Evolutionary conservation across 2,329 filamentous ascomycete species (phyloP).

Genomic region (Colletotrichum sidae): DNA sequence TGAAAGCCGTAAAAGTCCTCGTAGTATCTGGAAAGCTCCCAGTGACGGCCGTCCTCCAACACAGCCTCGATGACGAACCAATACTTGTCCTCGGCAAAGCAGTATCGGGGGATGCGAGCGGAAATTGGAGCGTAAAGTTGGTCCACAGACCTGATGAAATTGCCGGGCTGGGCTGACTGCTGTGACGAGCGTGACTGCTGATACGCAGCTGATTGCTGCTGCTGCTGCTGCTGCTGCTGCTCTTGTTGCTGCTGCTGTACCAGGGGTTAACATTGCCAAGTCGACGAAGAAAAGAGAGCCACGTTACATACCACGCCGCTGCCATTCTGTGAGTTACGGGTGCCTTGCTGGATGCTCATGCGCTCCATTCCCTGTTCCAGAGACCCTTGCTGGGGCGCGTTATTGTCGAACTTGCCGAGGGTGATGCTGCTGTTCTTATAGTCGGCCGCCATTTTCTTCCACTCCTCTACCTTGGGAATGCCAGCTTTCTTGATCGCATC

Average conservation of each 20-base stretch:
- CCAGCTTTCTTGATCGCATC: slow-evolving; percentile 90
- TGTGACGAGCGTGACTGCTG: slow-evolving; percentile 43
- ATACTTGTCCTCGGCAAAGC: slow-evolving; percentile 97
- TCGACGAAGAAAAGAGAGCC: neutral
- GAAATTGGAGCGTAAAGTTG: slow-evolving; percentile 80
- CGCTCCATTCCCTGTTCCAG: slow-evolving; percentile 80
- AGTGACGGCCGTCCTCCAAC: slow-evolving; percentile 89
- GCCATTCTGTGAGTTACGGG: slow-evolving; percentile 59
- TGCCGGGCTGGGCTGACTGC: slow-evolving; percentile 52
- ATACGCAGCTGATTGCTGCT: slow-evolving; percentile 46
- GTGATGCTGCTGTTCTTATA: slow-evolving; percentile 99
- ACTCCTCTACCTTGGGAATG: slow-evolving; percentile 95
- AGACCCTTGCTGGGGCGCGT: slow-evolving; percentile 51
- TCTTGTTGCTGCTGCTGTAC: neutral
- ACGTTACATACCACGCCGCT: slow-evolving; percentile 58
- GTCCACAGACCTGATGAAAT: slow-evolving; percentile 55
- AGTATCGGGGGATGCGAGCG: slow-evolving; percentile 91
- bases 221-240: slow-evolving; percentile 44
- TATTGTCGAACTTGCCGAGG: slow-evolving; percentile 85
- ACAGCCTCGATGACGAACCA: slow-evolving; percentile 97
- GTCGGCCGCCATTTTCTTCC: slow-evolving; percentile 99
- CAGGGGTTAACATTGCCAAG: neutral
- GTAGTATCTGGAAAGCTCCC: slow-evolving; percentile 95
- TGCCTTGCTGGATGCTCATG: slow-evolving; percentile 77
- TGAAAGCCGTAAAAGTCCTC: slow-evolving; percentile 99